Evolutionary conservation across 2,329 filamentous ascomycete species (phyloP).

Genomic region (Pestalotiopsis sp.): DNA sequence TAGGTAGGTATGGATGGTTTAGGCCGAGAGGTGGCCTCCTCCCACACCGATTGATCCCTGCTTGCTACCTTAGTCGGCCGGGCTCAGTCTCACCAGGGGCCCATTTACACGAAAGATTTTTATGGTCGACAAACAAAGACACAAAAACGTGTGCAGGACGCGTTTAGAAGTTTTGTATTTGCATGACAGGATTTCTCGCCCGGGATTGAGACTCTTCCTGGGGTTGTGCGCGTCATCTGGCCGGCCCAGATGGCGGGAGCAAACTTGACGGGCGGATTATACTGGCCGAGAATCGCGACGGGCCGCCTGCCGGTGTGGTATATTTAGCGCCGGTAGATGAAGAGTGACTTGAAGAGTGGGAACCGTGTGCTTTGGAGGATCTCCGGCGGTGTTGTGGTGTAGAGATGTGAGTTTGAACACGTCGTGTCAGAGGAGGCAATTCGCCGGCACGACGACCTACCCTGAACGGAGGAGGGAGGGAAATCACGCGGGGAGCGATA

Average conservation of each 20-base stretch:
- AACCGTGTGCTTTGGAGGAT: not conserved
- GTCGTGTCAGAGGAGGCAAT: constrained; percentile 21
- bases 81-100: constrained; percentile 9
- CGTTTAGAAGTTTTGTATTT: not conserved
- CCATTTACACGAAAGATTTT: not conserved
- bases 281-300: not conserved
- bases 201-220: not conserved
- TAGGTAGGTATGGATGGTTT: constrained; percentile 3
- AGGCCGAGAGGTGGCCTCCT: constrained; percentile 3
- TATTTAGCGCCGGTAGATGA: not conserved
- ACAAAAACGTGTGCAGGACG: not conserved
- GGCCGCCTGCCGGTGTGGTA: too few relatives aligned
- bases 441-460: constrained; percentile 21
- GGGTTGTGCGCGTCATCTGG: not conserved
- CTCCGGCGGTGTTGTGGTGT: not conserved
- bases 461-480: constrained; percentile 17
- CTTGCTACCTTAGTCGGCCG: constrained; percentile 5
- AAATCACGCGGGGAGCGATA: constrained; percentile 17
- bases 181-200: not conserved
- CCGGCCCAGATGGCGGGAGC: not conserved
- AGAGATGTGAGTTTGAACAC: not conserved
- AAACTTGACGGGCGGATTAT: constrained; percentile 3
- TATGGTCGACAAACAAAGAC: not conserved
- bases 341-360: not conserved
- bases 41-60: constrained; percentile 2